phyloP scores from a whole-genome alignment of 2,329 filamentous ascomycete genomes.

The Arthrobotrys sinensis region DNA sequence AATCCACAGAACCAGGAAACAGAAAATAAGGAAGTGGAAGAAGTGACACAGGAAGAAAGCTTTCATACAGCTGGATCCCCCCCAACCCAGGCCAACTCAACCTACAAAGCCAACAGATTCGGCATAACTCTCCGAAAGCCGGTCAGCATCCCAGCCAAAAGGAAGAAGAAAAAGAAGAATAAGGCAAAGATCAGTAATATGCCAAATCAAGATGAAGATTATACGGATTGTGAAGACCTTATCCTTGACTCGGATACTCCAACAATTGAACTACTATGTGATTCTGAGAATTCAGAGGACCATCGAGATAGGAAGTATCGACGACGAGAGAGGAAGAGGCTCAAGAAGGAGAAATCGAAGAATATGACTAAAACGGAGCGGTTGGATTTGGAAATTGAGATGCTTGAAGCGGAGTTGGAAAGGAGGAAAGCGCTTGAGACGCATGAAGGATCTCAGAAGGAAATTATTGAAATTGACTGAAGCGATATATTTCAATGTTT shows the following conservation, averaged over 20 bases:
- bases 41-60: not conserved
- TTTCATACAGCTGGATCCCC: not conserved
- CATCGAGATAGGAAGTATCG: conserved; percentile 47
- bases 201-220: not conserved
- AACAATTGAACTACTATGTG: conserved; percentile 38
- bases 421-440: not conserved
- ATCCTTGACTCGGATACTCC: conserved; percentile 53
- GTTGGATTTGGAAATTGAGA: not conserved
- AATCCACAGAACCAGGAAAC: not conserved
- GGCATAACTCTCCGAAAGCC: conserved; percentile 8
- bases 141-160: not conserved
- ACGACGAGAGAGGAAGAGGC: conserved; percentile 60
- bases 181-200: not conserved
- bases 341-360: conserved; percentile 24
- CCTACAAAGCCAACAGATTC: conserved; percentile 22
- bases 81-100: no score
- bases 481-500: no score
- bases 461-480: no score
- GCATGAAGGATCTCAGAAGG: no score
- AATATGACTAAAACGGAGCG: conserved; percentile 30
- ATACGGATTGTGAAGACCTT: conserved; percentile 37
- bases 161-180: not conserved
- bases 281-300: conserved; percentile 37
- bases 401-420: not conserved
- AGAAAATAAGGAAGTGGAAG: not conserved